Evolutionary conservation across 2,329 filamentous ascomycete genomes (phyloP).

Genomic region (Seiridium unicorne): DNA sequence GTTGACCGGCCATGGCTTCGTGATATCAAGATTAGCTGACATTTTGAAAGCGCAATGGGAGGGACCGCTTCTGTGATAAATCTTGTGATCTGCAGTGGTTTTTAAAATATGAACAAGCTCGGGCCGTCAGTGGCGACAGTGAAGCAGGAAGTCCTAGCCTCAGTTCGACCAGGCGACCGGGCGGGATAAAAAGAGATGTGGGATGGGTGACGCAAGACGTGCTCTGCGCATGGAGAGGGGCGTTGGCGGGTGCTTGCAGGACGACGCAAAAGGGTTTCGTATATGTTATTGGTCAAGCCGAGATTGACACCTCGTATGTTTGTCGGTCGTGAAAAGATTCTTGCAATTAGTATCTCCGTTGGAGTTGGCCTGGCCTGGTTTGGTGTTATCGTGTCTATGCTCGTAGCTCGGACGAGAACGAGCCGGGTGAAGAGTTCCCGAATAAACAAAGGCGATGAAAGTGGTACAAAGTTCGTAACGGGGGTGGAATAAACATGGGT

Average conservation of each 20-base stretch:
- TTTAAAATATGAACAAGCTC: neutral
- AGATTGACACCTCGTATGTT: neutral
- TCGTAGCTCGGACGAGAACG: neutral
- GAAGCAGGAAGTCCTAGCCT: neutral
- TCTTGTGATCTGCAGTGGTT: neutral
- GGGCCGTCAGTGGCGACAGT: neutral
- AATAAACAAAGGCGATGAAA: neutral
- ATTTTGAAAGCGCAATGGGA: neutral
- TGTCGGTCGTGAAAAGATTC: too few species aligned
- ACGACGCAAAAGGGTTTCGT: constrained; percentile 16
- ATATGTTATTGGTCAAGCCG: neutral
- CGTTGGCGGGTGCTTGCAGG: constrained; percentile 21
- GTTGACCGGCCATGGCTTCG: constrained; percentile 48
- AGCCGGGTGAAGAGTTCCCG: neutral
- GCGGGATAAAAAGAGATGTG: constrained; percentile 5
- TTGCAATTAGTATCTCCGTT: too few species aligned
- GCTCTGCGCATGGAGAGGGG: constrained; percentile 2
- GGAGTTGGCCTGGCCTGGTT: too few species aligned
- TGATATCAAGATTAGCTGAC: constrained; percentile 39
- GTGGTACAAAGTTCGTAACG: neutral
- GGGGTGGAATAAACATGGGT: neutral
- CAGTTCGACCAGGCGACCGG: constrained; percentile 5
- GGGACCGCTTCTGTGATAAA: neutral
- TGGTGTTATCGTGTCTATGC: neutral
- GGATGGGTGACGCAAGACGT: constrained; percentile 4